Evolutionary conservation across 108 stramenopile genomes (phyloP).

Genomic region (Schizochytrium sp.): DNA sequence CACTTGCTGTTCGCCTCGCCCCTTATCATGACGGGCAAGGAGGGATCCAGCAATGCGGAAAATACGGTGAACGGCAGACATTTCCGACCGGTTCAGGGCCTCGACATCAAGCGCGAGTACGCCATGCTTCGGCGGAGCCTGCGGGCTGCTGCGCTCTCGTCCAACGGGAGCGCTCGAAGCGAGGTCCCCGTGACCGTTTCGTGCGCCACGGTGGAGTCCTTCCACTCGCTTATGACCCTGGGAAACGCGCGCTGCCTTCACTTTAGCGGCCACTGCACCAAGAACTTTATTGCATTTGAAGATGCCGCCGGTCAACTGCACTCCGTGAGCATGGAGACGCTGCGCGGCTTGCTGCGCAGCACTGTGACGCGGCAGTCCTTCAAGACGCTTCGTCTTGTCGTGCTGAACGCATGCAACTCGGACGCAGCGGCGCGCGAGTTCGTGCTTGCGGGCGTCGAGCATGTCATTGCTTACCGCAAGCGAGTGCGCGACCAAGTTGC

Average conservation of each 20-base stretch:
- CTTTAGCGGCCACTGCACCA: slow-evolving; percentile 9
- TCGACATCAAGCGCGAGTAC: neutral
- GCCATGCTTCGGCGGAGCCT: neutral
- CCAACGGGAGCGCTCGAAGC: neutral
- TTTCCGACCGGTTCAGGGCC: neutral
- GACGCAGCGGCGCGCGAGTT: neutral
- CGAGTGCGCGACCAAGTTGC: neutral
- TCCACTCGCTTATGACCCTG: slow-evolving; percentile 9
- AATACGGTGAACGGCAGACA: neutral
- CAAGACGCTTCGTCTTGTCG: neutral
- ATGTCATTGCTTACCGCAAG: slow-evolving; percentile 5
- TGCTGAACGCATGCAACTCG: neutral
- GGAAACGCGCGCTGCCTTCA: slow-evolving; percentile 12
- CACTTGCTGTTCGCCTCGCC: slow-evolving; percentile 6
- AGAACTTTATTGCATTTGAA: neutral
- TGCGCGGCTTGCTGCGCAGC: neutral
- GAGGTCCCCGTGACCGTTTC: neutral
- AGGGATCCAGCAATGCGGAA: neutral
- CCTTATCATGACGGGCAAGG: neutral
- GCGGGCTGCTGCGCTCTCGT: neutral
- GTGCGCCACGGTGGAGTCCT: neutral
- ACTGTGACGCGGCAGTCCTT: neutral
- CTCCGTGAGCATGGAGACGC: neutral
- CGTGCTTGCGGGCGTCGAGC: neutral
- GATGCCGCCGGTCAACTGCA: neutral